Conservation (phyloP, 768 basidiomycete species). For the Lyophyllum decastes region DNA sequence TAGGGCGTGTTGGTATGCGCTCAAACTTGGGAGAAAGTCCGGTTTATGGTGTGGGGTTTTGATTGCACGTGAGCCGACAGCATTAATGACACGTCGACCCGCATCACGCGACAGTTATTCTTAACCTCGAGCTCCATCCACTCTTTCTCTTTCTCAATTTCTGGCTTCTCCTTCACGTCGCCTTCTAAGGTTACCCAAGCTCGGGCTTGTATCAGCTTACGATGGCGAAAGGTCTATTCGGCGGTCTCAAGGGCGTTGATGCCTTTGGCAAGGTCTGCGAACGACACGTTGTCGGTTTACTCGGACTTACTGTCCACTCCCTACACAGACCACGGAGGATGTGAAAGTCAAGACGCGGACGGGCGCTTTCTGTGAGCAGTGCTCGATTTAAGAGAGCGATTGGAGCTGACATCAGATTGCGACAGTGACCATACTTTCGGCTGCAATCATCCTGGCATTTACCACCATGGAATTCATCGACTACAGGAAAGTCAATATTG, state of each 20-base stretch:
- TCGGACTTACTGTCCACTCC: slow-evolving; percentile 2
- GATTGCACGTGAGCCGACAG: slow-evolving; percentile 21
- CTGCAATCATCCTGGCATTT: slow-evolving; percentile 90
- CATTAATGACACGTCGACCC: slow-evolving; percentile 35
- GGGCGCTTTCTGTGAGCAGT: slow-evolving; percentile 80
- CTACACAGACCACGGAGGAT: slow-evolving; percentile 89
- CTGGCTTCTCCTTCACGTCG: slow-evolving; percentile 21
- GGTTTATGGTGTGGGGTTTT: slow-evolving; percentile 8
- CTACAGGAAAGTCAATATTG: slow-evolving; percentile 83
- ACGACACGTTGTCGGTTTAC: slow-evolving; percentile 10
- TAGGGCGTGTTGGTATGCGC: not conserved
- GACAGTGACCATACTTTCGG: slow-evolving; percentile 88
- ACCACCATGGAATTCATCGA: slow-evolving; percentile 95
- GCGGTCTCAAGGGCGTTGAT: slow-evolving; percentile 87
- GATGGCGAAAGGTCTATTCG: slow-evolving; percentile 81
- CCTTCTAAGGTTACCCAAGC: slow-evolving; percentile 32
- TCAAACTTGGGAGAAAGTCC: slow-evolving; percentile 27
- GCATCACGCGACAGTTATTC: slow-evolving; percentile 18
- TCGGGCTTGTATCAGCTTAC: slow-evolving; percentile 35
- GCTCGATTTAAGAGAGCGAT: not conserved
- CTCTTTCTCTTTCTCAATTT: slow-evolving; percentile 22
- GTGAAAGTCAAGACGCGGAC: slow-evolving; percentile 98
- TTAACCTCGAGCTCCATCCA: slow-evolving; percentile 11
- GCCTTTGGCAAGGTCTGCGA: slow-evolving; percentile 94
- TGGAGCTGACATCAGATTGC: slow-evolving; percentile 6